phyloP scores from a whole-genome alignment of 2,329 filamentous ascomycete species.

The Hypoxylon sp. region DNA sequence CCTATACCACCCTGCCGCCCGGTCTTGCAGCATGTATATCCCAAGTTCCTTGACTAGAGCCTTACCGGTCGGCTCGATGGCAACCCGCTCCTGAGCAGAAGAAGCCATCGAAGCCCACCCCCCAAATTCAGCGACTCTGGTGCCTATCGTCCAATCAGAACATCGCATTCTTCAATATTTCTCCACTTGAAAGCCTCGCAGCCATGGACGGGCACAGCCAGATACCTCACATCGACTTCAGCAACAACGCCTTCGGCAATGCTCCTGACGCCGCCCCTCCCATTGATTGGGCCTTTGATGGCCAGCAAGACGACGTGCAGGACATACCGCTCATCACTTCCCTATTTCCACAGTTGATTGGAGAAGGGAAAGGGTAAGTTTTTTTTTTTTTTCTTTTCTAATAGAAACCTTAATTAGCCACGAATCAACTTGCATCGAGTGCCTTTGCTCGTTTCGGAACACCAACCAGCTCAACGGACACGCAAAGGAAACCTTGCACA shows the following conservation, averaged over 20 bases:
- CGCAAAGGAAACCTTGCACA: slow-evolving; percentile 4
- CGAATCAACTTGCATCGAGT: slow-evolving; percentile 5
- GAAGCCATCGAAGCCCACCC: slow-evolving; percentile 1
- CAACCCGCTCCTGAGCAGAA: background rate
- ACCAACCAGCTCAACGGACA: slow-evolving; percentile 14
- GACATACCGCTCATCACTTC: background rate
- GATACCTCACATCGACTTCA: slow-evolving; percentile 17
- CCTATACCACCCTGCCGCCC: slow-evolving; percentile 13
- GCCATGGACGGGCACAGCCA: slow-evolving; percentile 3
- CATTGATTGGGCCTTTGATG: background rate
- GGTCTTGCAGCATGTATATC: slow-evolving; percentile 13
- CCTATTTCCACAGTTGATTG: background rate
- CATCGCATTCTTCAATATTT: background rate
- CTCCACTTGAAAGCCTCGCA: background rate
- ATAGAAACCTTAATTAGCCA: too few relatives aligned
- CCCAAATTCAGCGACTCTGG: background rate
- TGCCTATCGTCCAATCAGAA: slow-evolving; percentile 1
- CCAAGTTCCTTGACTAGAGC: slow-evolving; percentile 4
- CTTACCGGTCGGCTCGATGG: background rate
- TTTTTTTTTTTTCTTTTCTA: slow-evolving; percentile 17
- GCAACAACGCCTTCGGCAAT: background rate
- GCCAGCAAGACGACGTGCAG: slow-evolving; percentile 7
- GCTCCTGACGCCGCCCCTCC: background rate
- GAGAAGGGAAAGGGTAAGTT: slow-evolving; percentile 13
- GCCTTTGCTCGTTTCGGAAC: background rate